Conservation (phyloP, 768 basidiomycete species). For the Leucogyrophana mollusca region DNA sequence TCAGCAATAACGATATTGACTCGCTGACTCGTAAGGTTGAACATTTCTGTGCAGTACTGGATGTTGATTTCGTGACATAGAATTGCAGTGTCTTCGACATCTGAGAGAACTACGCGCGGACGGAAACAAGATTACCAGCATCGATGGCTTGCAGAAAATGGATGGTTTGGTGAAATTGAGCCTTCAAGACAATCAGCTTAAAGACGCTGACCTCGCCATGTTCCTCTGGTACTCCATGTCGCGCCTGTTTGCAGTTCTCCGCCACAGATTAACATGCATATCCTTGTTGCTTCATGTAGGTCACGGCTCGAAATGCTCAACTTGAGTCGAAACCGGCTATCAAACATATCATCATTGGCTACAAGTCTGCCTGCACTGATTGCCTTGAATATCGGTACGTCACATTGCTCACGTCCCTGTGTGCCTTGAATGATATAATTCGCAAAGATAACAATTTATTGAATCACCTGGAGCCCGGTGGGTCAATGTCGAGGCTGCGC, state of each 20-base stretch:
- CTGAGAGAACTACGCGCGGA: conserved; percentile 91
- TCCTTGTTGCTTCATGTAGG: conserved; percentile 28
- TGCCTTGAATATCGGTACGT: conserved; percentile 83
- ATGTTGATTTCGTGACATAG: conserved; percentile 39
- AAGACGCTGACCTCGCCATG: conserved; percentile 54
- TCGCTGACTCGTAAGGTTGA: conserved; percentile 75
- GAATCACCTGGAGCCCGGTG: conserved; percentile 49
- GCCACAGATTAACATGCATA: conserved; percentile 18
- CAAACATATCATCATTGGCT: conserved; percentile 56
- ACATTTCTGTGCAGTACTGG: conserved; percentile 8
- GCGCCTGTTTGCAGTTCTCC: too few relatives aligned
- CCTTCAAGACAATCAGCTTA: conserved; percentile 70
- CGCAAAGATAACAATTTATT: conserved; percentile 72
- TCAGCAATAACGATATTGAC: conserved; percentile 88
- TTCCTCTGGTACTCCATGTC: conserved; percentile 61
- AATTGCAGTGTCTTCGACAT: conserved; percentile 80
- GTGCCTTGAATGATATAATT: conserved; percentile 13
- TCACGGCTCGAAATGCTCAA: conserved; percentile 79
- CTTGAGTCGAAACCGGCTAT: conserved; percentile 72
- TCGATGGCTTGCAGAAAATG: conserved; percentile 78
- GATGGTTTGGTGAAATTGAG: conserved; percentile 84
- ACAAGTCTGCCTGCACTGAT: conserved; percentile 57
- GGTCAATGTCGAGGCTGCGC: conserved; percentile 67
- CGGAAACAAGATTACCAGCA: conserved; percentile 69
- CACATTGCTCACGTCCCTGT: conserved; percentile 11